phyloP scores from a whole-genome alignment of 2,329 filamentous ascomycete species.

The Alternaria metachromatica region DNA sequence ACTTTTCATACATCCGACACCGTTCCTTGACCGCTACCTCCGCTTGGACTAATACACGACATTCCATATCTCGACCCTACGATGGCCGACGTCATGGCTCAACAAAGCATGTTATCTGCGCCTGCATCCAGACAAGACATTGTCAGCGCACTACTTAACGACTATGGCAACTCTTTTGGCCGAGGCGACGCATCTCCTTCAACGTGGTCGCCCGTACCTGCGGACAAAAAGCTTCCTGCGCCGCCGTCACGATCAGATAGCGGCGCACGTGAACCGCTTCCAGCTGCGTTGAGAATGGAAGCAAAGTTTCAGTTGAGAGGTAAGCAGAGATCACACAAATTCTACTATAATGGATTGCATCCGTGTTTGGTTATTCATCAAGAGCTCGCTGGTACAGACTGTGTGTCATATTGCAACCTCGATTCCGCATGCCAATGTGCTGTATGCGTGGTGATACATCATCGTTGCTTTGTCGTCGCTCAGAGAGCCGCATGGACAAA shows the following conservation, averaged over 20 bases:
- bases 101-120: constrained; percentile 30
- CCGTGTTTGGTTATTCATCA: neutral
- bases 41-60: constrained; percentile 3
- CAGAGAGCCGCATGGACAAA: neutral
- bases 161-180: constrained; percentile 45
- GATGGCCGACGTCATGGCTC: constrained; percentile 39
- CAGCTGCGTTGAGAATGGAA: constrained; percentile 33
- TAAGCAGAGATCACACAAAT: constrained; percentile 20
- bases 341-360: neutral
- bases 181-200: constrained; percentile 31
- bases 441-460: neutral
- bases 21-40: neutral
- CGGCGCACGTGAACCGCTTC: constrained; percentile 33
- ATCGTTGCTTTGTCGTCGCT: neutral
- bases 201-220: constrained; percentile 28
- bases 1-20: constrained; percentile 5
- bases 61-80: constrained; percentile 6
- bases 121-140: constrained; percentile 46
- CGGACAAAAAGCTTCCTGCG: constrained; percentile 40
- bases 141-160: constrained; percentile 47
- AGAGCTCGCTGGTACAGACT: neutral
- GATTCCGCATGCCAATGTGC: constrained; percentile 1
- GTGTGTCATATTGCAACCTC: neutral
- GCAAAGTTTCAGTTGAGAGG: constrained; percentile 46
- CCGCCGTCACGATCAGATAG: constrained; percentile 37